These are phyloP conservation scores for Chenopodium album DNA, from an alignment of 148 eudicot species.

Conservation along the genomic window DNA sequence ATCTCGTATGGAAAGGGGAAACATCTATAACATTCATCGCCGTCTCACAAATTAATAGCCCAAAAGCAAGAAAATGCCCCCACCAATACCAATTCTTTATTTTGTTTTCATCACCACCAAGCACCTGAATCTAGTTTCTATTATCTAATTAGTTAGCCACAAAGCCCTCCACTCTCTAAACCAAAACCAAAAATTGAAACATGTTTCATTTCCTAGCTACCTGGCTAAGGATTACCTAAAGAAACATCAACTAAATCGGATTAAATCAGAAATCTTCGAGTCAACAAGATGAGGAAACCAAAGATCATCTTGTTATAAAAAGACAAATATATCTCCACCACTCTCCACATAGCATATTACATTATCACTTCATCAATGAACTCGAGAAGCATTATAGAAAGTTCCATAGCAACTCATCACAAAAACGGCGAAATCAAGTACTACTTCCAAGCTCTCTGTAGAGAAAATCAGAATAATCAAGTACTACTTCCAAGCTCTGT, in stretches of 20 bases:
- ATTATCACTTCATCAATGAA: not conserved
- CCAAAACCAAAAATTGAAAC: conserved; percentile 3
- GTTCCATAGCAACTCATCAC: not conserved
- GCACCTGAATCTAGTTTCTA: not conserved
- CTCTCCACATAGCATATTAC: not conserved
- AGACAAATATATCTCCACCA: not conserved
- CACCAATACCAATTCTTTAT: not conserved
- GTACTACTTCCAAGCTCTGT: not conserved
- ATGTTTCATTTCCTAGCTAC: conserved; percentile 4
- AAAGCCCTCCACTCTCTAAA: not conserved
- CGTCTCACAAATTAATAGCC: not conserved
- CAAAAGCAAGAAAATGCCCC: not conserved
- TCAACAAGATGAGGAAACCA: not conserved
- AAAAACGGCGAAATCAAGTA: conserved; percentile 2
- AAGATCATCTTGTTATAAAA: not conserved
- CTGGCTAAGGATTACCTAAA: not conserved
- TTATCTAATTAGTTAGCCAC: not conserved
- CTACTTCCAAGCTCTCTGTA: not conserved
- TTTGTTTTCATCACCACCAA: not conserved
- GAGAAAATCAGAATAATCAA: not conserved
- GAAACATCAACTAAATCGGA: not conserved
- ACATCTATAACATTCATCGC: not conserved
- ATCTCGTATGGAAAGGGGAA: not conserved
- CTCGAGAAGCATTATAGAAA: not conserved
- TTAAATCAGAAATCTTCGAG: not conserved